Percentiles rank a stretch among this genome's conserved stretches.
Conservation (phyloP, 345 rosid species). For the Arabidopsis arenosa region DNA sequence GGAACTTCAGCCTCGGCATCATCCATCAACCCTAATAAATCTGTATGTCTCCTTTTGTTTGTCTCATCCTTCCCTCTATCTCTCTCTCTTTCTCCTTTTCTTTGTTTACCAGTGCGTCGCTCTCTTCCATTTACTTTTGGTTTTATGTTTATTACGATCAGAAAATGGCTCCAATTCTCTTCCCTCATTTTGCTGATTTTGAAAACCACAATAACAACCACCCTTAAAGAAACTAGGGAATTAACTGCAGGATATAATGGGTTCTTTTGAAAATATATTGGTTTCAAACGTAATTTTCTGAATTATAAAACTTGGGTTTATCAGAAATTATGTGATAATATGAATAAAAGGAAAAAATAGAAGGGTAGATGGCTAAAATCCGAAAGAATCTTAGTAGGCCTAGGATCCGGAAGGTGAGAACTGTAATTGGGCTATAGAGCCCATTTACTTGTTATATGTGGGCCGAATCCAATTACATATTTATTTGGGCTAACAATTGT, state of each 20-base stretch:
- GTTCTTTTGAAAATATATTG: not conserved
- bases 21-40: constrained; percentile 44
- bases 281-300: not conserved
- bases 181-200: not conserved
- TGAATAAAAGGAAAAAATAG: too few species aligned
- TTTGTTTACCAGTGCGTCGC: constrained; percentile 7
- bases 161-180: not conserved
- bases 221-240: not conserved
- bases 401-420: too few species aligned
- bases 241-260: not conserved
- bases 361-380: not conserved
- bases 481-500: not conserved
- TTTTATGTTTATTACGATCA: constrained; percentile 8
- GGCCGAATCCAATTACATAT: constrained; percentile 4
- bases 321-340: not conserved
- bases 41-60: constrained; percentile 42
- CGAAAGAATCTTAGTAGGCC: not conserved
- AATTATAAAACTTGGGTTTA: not conserved
- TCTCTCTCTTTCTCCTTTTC: not conserved
- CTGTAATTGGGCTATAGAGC: not conserved
- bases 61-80: constrained; percentile 3
- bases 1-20: constrained; percentile 46
- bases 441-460: constrained; percentile 49
- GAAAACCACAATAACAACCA: not conserved
- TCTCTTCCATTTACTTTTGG: constrained; percentile 5